Base-by-base conservation (phyloP, 2,329 filamentous ascomycete species). In the Arthrobotrys sphaeroides region DNA sequence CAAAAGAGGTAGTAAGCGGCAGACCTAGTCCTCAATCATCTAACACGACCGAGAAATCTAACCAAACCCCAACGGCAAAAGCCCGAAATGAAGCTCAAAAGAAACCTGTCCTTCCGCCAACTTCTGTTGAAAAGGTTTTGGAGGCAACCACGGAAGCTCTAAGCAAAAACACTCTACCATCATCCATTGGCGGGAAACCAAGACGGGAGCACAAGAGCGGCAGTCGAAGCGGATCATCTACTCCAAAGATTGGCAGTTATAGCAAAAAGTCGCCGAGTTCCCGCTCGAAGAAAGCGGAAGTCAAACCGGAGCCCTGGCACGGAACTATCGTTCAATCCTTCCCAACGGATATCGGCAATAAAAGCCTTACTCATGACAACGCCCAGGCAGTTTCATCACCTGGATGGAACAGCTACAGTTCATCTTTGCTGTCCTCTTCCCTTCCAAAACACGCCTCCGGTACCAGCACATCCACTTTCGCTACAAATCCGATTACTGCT, bases 1-100 rank as follows among this genome's bases (percentile, higher is more conserved):
- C 64, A 53, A 75, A 75, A 75, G 72, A 75, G 72, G 72, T 75
- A 75, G 72, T 75, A 75, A 75, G 72, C 72, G 72, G 72, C 72
- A 75, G 72, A 75, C 64, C 72, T 75, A 75, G 72, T 75, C 72
- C 72, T 69, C 55, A 65, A 75, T 74, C 69, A 67, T 75, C 72
- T 75, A 53, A 59, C 38, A 69, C 72, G 72, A 65, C 72, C 72
- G 72, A 75, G 64, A 75, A 75, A 75, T 75, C 72, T 75, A 75
- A 75, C 72, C 72, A 69, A 69, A 38, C 72, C 22, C 40, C 72
- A 40, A 69, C 64, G 72, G 64, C 57, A 47, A 69, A 75, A 75
- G 72, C 72, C 72, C 72, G 72, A 69, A 75, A 36, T 64, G 72
- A 75, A 75, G 72, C 72, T 75, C 72, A 75, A 75, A 75, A 75